phyloP scores from a whole-genome alignment of 2,329 filamentous ascomycete species.

The Stylonectria norvegica region DNA sequence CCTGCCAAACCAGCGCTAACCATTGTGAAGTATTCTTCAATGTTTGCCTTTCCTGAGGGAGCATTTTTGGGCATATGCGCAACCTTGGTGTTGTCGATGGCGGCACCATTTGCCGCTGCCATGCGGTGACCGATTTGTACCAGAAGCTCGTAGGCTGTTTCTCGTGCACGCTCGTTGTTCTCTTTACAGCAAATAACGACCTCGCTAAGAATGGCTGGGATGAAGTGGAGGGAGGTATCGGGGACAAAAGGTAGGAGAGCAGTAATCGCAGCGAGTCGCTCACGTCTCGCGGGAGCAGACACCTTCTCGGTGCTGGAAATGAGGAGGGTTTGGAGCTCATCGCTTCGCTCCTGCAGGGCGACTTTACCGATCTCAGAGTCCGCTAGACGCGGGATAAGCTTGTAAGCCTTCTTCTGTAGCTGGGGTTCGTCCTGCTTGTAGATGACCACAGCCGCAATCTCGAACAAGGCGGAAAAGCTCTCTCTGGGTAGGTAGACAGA shows the following conservation, averaged over 20 bases:
- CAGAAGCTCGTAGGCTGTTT: constrained; percentile 83
- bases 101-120: constrained; percentile 59
- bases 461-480: constrained; percentile 81
- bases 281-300: constrained; percentile 78
- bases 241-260: constrained; percentile 79
- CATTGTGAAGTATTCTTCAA: constrained; percentile 98
- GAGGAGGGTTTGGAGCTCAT: constrained; percentile 78
- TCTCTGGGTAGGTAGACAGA: constrained; percentile 86
- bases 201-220: constrained; percentile 85
- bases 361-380: constrained; percentile 72
- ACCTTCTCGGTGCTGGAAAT: constrained; percentile 78
- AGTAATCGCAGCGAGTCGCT: constrained; percentile 78
- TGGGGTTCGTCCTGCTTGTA: constrained; percentile 81
- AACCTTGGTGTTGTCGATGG: constrained; percentile 82
- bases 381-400: constrained; percentile 86
- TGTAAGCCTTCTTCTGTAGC: constrained; percentile 98
- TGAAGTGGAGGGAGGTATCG: constrained; percentile 79
- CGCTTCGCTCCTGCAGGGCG: constrained; percentile 72
- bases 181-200: constrained; percentile 97
- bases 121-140: constrained; percentile 86
- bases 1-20: constrained; percentile 92
- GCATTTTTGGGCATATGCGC: constrained; percentile 82
- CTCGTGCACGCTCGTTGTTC: constrained; percentile 91
- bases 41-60: constrained; percentile 69
- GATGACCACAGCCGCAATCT: constrained; percentile 79